Evolutionary conservation across 73 alveolate genomes (phyloP), one percentile per base, ranked within the genome.

Genomic region (Uronychia setigera): DNA sequence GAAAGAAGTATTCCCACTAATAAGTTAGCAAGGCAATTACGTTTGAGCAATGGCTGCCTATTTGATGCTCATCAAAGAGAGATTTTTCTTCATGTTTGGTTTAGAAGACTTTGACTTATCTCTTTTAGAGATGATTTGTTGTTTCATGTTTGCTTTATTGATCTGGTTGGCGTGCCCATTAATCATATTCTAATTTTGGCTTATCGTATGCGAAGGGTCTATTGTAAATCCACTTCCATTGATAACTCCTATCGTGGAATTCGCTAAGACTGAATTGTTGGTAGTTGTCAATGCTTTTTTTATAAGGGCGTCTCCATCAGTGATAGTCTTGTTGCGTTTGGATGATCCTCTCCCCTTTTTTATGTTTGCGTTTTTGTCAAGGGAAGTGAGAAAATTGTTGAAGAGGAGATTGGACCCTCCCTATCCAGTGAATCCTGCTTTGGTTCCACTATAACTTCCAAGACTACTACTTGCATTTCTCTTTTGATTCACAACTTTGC

Each of bases 391-490:
- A 46, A 46, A 46, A 19, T 46, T 46, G 19, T 46, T 46, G 67
- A 46, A 46, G 67, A 46, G 67, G n/a, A 46, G 19, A 46, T 46
- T 46, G n/a, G 67, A 46, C 67, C 67, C 67, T 46, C 67, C 67
- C 5, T 11, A 5, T 46, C n/a, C 67, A 5, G 67, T 46, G n/a
- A n/a, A n/a, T n/a, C n/a, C n/a, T 19, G n/a, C 67, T 19, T 46
- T 46, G 5, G 67, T 46, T 19, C 67, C 67, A 46, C 67, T 46
- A 19, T 46, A 46, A 19, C 67, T 46, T 46, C 67, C 67, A 46
- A 46, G 67, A 46, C 67, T 46, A 46, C 67, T 46, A 19, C 67
- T 46, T 5, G 67, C 67, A 19, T 46, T 46, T 46, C 67, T 46
- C 19, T 46, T 46, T 19, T 46, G 19, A 19, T 11, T 46, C n/a